These are phyloP conservation scores for Penicillium daleae DNA, from an alignment of 495 filamentous ascomycete species.

Conservation along the genomic window DNA sequence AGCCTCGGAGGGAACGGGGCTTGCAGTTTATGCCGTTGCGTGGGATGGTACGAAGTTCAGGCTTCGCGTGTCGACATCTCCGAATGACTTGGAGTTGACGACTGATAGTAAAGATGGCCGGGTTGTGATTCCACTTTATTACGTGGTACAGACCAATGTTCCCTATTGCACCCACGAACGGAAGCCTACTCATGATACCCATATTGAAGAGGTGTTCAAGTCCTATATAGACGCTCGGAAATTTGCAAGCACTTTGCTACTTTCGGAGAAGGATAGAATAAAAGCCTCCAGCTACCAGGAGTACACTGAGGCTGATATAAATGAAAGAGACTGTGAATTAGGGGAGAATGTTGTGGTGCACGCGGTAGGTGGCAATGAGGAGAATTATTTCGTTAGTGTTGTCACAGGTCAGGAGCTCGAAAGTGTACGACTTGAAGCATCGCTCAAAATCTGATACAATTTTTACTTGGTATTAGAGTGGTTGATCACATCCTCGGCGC, in stretches of 20 bases:
- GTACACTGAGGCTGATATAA: slow-evolving; percentile 22
- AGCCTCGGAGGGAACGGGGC: slow-evolving; percentile 7
- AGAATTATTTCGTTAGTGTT: slow-evolving; percentile 29
- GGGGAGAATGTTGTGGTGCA: slow-evolving; percentile 31
- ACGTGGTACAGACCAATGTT: slow-evolving; percentile 26
- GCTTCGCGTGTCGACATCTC: slow-evolving; percentile 25
- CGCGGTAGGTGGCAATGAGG: slow-evolving; percentile 18
- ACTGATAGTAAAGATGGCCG: slow-evolving; percentile 19
- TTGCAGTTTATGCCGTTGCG: slow-evolving; percentile 18
- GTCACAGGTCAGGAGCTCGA: slow-evolving; percentile 23
- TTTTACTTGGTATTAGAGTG: neutral
- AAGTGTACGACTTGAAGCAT: slow-evolving; percentile 24
- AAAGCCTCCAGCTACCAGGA: slow-evolving; percentile 20
- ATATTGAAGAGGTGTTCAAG: slow-evolving; percentile 20
- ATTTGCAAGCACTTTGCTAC: slow-evolving; percentile 19
- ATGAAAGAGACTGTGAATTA: slow-evolving; percentile 21
- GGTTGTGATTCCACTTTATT: slow-evolving; percentile 22
- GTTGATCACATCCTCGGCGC: too few species aligned
- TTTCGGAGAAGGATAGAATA: slow-evolving; percentile 17
- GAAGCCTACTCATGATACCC: slow-evolving; percentile 15
- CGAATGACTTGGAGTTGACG: slow-evolving; percentile 9
- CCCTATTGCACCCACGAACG: slow-evolving; percentile 19
- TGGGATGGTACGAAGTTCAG: slow-evolving; percentile 25
- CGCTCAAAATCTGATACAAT: neutral
- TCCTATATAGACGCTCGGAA: slow-evolving; percentile 21